phyloP scores from a whole-genome alignment of 371 early-diverging fungal genomes.

The Globomyces sp. region DNA sequence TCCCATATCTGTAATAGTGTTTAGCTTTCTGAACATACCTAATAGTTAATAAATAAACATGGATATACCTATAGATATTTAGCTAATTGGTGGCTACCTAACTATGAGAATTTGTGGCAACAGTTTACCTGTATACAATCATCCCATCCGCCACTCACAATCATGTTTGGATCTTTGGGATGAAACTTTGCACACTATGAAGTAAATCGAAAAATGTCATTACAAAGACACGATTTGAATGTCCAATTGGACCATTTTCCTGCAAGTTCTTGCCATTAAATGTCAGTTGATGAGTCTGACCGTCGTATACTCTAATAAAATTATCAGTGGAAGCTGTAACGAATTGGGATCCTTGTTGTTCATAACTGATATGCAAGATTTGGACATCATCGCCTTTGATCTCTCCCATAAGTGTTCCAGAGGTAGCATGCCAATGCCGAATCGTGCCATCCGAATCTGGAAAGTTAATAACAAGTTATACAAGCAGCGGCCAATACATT shows the following conservation, averaged over 20 bases:
- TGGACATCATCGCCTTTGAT: constrained; percentile 38
- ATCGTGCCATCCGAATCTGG: constrained; percentile 50
- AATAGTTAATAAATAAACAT: too few species aligned
- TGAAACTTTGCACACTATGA: constrained; percentile 39
- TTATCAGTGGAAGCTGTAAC: constrained; percentile 42
- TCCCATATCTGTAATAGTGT: constrained; percentile 45
- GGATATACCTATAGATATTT: too few species aligned
- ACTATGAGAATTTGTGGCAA: constrained; percentile 15
- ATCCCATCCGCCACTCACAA: constrained; percentile 49
- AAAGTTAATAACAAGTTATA: constrained; percentile 8
- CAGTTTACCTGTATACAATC: constrained; percentile 34
- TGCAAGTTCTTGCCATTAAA: constrained; percentile 3
- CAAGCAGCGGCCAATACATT: constrained; percentile 46
- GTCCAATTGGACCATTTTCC: constrained; percentile 39
- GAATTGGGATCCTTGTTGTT: constrained; percentile 32
- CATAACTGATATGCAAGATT: constrained; percentile 35
- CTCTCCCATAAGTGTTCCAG: constrained; percentile 36
- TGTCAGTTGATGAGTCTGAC: constrained; percentile 17
- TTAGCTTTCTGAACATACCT: too few species aligned
- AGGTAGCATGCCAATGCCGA: constrained; percentile 45
- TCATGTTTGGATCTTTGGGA: constrained; percentile 37
- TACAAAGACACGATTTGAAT: constrained; percentile 46
- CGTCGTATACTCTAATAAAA: constrained; percentile 42
- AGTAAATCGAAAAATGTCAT: too few species aligned
- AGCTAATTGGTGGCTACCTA: background rate